These are phyloP conservation scores for Sugiyamaella grinbergsii DNA, from an alignment of 1,139 yeast species.

Conservation along the genomic window DNA sequence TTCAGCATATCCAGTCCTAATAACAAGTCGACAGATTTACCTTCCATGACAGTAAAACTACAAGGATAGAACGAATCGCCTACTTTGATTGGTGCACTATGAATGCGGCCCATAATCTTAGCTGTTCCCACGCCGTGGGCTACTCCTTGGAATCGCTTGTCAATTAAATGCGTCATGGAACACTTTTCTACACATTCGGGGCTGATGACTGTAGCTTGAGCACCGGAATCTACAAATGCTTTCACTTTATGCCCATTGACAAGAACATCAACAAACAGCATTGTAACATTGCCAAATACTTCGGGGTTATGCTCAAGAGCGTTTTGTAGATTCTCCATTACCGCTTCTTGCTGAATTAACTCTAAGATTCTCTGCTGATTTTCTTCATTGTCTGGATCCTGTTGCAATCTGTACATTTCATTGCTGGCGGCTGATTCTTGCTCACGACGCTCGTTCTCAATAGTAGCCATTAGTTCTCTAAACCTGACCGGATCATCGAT, in stretches of 20 bases:
- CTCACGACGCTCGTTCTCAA: constrained; percentile 40
- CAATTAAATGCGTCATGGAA: constrained; percentile 74
- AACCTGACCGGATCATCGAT: constrained; percentile 59
- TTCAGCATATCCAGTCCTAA: constrained; percentile 80
- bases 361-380: constrained; percentile 70
- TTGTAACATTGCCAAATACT: constrained; percentile 74
- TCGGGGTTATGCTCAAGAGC: constrained; percentile 93
- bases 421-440: constrained; percentile 34
- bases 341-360: constrained; percentile 67
- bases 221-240: constrained; percentile 97
- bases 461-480: constrained; percentile 48
- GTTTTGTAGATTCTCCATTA: constrained; percentile 72
- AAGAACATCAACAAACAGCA: constrained; percentile 77
- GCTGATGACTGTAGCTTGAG: constrained; percentile 83
- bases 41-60: constrained; percentile 78
- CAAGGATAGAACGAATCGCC: constrained; percentile 73
- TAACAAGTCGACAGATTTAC: constrained; percentile 49
- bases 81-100: constrained; percentile 82
- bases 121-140: constrained; percentile 92
- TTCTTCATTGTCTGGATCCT: constrained; percentile 74
- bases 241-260: constrained; percentile 80
- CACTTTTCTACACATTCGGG: constrained; percentile 74
- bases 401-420: constrained; percentile 55
- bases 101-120: constrained; percentile 78
- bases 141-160: constrained; percentile 73